Percentiles rank a stretch among this genome's conserved stretches.
Evolutionary conservation across 225 moss, liverwort and hornwort species (phyloP).

Genomic region (Marchantia paleacea): DNA sequence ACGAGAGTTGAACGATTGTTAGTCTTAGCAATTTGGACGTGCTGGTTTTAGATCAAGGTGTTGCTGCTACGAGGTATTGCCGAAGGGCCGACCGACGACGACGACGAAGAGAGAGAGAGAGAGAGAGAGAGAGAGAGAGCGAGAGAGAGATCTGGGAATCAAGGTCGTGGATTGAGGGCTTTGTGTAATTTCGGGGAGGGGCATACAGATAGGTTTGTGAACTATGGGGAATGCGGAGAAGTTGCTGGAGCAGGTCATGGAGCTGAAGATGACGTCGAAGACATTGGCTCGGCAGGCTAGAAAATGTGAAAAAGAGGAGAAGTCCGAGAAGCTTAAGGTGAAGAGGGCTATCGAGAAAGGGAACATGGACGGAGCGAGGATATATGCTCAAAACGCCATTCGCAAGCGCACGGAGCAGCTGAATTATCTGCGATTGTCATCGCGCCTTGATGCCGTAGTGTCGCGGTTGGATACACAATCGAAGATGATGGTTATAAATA

Average conservation of each 20-base stretch:
- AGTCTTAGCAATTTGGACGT: too few species aligned
- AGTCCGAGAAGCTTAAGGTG: constrained; percentile 48
- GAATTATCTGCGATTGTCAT: constrained; percentile 47
- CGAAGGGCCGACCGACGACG: too few species aligned
- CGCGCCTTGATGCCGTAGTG: constrained; percentile 49
- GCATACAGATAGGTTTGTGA: neutral
- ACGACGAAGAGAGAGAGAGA: too few species aligned
- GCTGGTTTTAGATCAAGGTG: too few species aligned
- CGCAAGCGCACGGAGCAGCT: constrained; percentile 50
- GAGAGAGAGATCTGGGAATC: too few species aligned
- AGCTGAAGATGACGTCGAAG: constrained; percentile 50
- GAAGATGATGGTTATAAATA: constrained; percentile 48
- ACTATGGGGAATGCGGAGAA: constrained; percentile 48
- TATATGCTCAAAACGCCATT: constrained; percentile 52
- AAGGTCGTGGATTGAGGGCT: too few species aligned
- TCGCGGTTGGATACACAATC: constrained; percentile 45
- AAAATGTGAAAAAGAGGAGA: constrained; percentile 52
- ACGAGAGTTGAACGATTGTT: too few species aligned
- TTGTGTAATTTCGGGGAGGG: too few species aligned
- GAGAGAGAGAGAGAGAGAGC: too few species aligned
- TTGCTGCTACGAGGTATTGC: too few species aligned
- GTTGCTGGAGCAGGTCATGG: constrained; percentile 45
- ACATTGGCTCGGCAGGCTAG: constrained; percentile 41
- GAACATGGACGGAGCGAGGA: constrained; percentile 52
- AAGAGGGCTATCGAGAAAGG: constrained; percentile 50